These are phyloP conservation scores for Talaromyces pinophilus DNA, from an alignment of 2,329 filamentous ascomycete species.

Conservation along the genomic window DNA sequence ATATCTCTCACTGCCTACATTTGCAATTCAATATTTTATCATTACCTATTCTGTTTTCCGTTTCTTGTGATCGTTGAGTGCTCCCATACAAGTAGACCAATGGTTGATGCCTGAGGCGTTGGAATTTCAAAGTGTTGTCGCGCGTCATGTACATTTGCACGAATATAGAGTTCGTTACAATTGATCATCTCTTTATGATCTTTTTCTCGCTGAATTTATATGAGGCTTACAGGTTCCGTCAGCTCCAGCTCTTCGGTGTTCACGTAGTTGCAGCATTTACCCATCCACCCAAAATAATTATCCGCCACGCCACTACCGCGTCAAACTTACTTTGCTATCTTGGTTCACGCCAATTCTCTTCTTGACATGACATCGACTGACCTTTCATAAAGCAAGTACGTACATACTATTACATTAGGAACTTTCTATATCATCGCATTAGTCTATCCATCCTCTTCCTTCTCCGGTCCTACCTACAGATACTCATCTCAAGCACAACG, in stretches of 20 bases:
- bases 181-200: too few relatives aligned
- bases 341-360: neutral
- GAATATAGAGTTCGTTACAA: too few relatives aligned
- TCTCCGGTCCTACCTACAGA: neutral
- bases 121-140: neutral
- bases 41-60: neutral
- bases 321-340: conserved; percentile 13
- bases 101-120: neutral
- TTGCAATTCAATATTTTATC: neutral
- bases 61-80: neutral
- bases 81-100: neutral
- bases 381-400: neutral
- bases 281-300: neutral
- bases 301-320: conserved; percentile 12
- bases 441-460: neutral
- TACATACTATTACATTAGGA: neutral
- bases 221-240: neutral
- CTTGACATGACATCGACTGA: neutral
- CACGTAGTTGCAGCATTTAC: conserved; percentile 1
- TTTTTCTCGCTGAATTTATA: neutral
- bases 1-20: neutral
- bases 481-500: neutral
- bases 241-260: neutral
- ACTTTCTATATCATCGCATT: neutral
- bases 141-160: neutral